Evolutionary conservation across 176 grass and related monocot species (phyloP), one percentile per base, ranked within the genome.

Genomic region (Musa beccarii): DNA sequence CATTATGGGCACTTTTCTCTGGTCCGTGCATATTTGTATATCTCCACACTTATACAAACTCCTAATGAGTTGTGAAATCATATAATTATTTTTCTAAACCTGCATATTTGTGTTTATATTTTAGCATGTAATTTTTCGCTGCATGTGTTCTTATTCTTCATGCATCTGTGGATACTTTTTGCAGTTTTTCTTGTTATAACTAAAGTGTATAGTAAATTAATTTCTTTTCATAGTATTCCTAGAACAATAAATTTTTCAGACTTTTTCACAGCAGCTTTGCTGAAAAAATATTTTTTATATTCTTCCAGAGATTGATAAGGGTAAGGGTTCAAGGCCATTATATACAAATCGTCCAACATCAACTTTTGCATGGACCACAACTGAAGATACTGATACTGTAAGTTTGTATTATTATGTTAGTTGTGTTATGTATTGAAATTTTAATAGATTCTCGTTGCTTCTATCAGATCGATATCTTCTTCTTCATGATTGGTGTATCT

Each of bases 331-430:
- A 82, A 93, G 83, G 72, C 90, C 90, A 70, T 79, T 98, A 9
- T 89, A 91, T 43, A 74, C 81, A 73, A 89, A 79, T 74, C 94
- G 87, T 63, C 90, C 90, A 20, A 69, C 85, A 71, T 93, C 90
- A 85, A 79, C 82, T 69, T 98, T 98, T 90, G 89, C 90, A 28
- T 98, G 81, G 90, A 91, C 86, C 23, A 71, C 80, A 80, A 85
- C 90, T 75, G 86, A 97, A 71, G 83, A 78, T 75, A 34, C 83
- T 50, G 90, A 93, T 89, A 89, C 83, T 67, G 92, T 96, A 87
- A 82, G 87, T 85, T 74, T 69, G 53, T 13, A 54, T 75, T 28
- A 34, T 74, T 1, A 25, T 73, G 20, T 28, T 26, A n/a, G 57
- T 15, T 1, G 4, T 26, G 49, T 51, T 20, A 2, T 21, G 51